phyloP scores from a whole-genome alignment of 768 basidiomycete species.

The Termitomyces sp. region DNA sequence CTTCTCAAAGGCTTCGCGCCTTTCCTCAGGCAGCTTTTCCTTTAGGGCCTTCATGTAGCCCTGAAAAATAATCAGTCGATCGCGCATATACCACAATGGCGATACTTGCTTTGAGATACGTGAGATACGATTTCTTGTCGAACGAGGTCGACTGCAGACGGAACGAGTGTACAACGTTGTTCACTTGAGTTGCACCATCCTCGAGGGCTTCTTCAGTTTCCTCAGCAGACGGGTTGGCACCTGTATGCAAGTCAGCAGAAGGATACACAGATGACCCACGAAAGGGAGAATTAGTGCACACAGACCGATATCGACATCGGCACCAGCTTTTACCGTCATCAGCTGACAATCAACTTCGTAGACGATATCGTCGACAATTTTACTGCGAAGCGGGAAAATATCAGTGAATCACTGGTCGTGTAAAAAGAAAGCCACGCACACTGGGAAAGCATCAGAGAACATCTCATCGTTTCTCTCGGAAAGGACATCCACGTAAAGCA shows the following conservation, averaged over 20 bases:
- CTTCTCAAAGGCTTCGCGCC: slow-evolving; percentile 76
- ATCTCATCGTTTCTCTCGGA: slow-evolving; percentile 71
- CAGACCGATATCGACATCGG: slow-evolving; percentile 85
- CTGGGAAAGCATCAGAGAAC: slow-evolving; percentile 88
- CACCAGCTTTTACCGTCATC: slow-evolving; percentile 68
- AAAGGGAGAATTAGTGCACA: neutral
- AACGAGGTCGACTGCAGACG: slow-evolving; percentile 77
- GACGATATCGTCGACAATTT: slow-evolving; percentile 69
- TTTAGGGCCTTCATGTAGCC: slow-evolving; percentile 95
- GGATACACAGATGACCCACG: neutral
- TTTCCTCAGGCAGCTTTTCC: slow-evolving; percentile 50
- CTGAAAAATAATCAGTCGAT: slow-evolving; percentile 30
- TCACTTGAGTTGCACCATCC: slow-evolving; percentile 70
- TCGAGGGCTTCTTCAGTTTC: slow-evolving; percentile 79
- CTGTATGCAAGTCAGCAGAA: slow-evolving; percentile 29
- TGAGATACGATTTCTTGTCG: slow-evolving; percentile 86
- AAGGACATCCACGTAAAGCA: slow-evolving; percentile 72
- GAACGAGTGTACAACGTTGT: slow-evolving; percentile 91
- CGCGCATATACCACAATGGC: neutral
- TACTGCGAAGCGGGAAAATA: slow-evolving; percentile 40
- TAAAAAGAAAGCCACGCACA: slow-evolving; percentile 43
- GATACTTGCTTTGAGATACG: slow-evolving; percentile 70
- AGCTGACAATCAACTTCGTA: slow-evolving; percentile 83
- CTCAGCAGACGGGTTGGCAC: slow-evolving; percentile 91
- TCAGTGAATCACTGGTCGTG: neutral